Evolutionary conservation across 139 green algal species (phyloP).

Genomic region (Chara braunii): DNA sequence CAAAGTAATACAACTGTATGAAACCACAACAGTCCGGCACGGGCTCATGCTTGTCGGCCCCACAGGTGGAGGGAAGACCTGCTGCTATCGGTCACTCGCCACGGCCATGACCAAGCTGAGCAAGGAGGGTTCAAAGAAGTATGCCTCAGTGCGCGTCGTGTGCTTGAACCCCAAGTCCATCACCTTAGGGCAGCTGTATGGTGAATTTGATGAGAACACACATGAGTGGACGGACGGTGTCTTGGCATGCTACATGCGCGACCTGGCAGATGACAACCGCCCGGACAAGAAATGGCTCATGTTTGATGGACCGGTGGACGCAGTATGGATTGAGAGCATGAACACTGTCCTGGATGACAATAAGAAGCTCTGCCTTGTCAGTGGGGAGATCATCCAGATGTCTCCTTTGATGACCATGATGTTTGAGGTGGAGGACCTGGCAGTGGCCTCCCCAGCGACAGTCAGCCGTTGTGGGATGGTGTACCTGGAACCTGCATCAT

Average conservation of each 20-base stretch:
- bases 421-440: slow-evolving; percentile 61
- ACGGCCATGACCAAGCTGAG: slow-evolving; percentile 44
- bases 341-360: slow-evolving; percentile 74
- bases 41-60: slow-evolving; percentile 76
- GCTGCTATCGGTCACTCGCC: slow-evolving; percentile 52
- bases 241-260: slow-evolving; percentile 71
- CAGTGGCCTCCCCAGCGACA: slow-evolving; percentile 64
- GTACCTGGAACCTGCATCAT: slow-evolving; percentile 69
- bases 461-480: too few species aligned
- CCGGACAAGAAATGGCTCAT: slow-evolving; percentile 77
- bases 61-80: slow-evolving; percentile 72
- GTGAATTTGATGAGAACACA: slow-evolving; percentile 70
- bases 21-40: slow-evolving; percentile 75
- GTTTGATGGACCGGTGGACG: slow-evolving; percentile 69
- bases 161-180: slow-evolving; percentile 69
- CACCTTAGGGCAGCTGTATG: slow-evolving; percentile 74
- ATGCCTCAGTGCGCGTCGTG: slow-evolving; percentile 37
- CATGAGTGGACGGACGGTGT: slow-evolving; percentile 76
- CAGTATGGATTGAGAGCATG: slow-evolving; percentile 59
- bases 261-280: slow-evolving; percentile 57
- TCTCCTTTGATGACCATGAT: slow-evolving; percentile 75
- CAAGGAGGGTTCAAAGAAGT: slow-evolving; percentile 21
- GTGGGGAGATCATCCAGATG: slow-evolving; percentile 74
- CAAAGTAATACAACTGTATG: slow-evolving; percentile 77
- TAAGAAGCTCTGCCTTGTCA: slow-evolving; percentile 81